Evolutionary conservation across 2,329 filamentous ascomycete genomes (phyloP).

Genomic region (Neopestalotiopsis sp.): DNA sequence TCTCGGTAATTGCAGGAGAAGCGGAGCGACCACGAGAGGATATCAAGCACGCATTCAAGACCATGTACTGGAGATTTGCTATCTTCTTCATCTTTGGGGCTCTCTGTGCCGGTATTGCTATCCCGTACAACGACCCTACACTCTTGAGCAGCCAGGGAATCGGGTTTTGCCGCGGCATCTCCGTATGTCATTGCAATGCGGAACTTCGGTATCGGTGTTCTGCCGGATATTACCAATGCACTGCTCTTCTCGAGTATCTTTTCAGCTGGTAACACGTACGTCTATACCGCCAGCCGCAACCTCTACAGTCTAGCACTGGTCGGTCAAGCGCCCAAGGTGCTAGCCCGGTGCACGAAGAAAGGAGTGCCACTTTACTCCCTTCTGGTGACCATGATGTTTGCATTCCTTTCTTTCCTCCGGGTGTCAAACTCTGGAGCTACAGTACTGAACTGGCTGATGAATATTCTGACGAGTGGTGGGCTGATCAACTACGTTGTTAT

Average conservation of each 20-base stretch:
- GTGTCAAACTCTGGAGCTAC: conserved; percentile 61
- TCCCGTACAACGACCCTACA: not conserved
- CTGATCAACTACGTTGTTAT: conserved; percentile 56
- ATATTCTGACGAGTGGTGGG: conserved; percentile 55
- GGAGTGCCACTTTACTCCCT: conserved; percentile 43
- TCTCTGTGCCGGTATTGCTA: not conserved
- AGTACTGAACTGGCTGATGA: conserved; percentile 67
- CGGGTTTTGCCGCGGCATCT: conserved; percentile 13
- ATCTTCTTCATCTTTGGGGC: not conserved
- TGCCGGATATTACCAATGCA: conserved; percentile 42
- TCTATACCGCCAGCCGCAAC: conserved; percentile 50
- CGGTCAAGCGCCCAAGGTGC: conserved; percentile 51
- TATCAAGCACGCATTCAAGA: not conserved
- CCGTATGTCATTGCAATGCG: conserved; percentile 22
- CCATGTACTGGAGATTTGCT: not conserved
- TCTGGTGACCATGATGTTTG: conserved; percentile 56
- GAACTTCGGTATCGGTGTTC: not conserved
- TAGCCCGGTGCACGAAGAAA: conserved; percentile 48
- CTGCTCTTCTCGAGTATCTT: conserved; percentile 42
- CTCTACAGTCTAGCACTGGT: conserved; percentile 52
- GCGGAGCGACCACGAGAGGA: conserved; percentile 11
- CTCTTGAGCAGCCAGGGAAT: conserved; percentile 8
- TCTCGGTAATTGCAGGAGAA: not conserved
- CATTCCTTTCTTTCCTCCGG: conserved; percentile 69
- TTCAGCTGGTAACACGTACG: conserved; percentile 47